A percentile compares a stretch with the other conserved stretches of the same genome.
Evolutionary conservation across 257 asterid genomes (phyloP).

Genomic region (Gentiana macrophylla): DNA sequence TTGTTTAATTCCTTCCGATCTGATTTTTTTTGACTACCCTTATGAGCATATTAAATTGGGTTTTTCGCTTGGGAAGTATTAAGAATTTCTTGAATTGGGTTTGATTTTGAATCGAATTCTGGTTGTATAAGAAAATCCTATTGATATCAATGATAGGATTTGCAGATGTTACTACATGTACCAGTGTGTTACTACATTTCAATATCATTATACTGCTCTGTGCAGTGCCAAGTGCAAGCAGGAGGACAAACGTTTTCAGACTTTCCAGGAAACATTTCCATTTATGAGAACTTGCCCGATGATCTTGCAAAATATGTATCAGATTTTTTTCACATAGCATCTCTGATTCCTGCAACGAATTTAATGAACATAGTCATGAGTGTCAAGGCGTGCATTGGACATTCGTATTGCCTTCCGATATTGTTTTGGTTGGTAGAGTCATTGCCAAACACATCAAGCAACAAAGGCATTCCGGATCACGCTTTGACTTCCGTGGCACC

Average conservation of each 20-base stretch:
- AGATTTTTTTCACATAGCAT: constrained; percentile 24
- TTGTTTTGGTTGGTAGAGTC: constrained; percentile 85
- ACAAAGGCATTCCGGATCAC: constrained; percentile 25
- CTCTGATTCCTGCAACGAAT: constrained; percentile 25
- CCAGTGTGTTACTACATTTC: constrained; percentile 8
- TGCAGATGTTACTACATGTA: too few species aligned
- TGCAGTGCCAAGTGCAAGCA: constrained; percentile 60
- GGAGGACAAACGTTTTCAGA: constrained; percentile 36
- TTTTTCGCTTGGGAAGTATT: too few species aligned
- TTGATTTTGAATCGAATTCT: too few species aligned
- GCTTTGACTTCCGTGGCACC: constrained; percentile 22
- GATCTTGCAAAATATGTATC: constrained; percentile 45
- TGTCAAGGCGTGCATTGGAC: constrained; percentile 87
- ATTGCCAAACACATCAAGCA: constrained; percentile 48
- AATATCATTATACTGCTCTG: constrained; percentile 71
- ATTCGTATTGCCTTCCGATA: constrained; percentile 69
- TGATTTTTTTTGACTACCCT: too few species aligned
- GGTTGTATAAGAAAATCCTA: too few species aligned
- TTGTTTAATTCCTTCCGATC: too few species aligned
- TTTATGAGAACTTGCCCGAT: constrained; percentile 37
- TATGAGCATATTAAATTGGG: too few species aligned
- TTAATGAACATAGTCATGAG: constrained; percentile 74
- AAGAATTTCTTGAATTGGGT: too few species aligned
- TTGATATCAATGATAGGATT: too few species aligned
- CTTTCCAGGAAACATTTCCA: constrained; percentile 7